phyloP scores from a whole-genome alignment of 23 red algal genomes.

The Gracilaria domingensis region DNA sequence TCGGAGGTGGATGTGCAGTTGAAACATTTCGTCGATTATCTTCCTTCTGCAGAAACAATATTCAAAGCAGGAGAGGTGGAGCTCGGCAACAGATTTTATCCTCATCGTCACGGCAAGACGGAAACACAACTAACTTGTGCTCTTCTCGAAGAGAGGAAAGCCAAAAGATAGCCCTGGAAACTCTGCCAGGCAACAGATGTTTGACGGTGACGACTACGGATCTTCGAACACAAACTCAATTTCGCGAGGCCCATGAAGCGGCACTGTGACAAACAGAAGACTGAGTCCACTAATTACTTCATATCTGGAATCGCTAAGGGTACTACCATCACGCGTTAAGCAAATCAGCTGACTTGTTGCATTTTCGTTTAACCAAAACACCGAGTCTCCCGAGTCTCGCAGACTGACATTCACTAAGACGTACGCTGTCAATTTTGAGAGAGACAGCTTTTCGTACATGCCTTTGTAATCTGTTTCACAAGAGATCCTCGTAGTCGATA shows the following conservation, averaged over 20 bases:
- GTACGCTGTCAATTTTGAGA: neutral
- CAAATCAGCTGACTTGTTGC: neutral
- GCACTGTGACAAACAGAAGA: conserved; percentile 13
- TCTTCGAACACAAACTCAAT: conserved; percentile 24
- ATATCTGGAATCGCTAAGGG: neutral
- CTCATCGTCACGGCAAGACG: conserved; percentile 14
- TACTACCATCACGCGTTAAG: neutral
- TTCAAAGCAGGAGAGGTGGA: conserved; percentile 16
- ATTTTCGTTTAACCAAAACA: conserved; percentile 33
- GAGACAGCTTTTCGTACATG: neutral
- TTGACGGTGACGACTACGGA: neutral
- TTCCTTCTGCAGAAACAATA: conserved; percentile 13
- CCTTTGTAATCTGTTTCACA: neutral
- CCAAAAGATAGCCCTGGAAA: neutral
- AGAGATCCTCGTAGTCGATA: conserved; percentile 18
- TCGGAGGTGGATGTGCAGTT: conserved; percentile 21
- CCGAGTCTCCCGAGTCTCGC: conserved; percentile 11
- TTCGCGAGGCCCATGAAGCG: neutral
- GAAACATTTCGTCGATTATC: conserved; percentile 1
- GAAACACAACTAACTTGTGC: conserved; percentile 20
- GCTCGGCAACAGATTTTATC: conserved; percentile 3
- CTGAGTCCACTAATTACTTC: neutral
- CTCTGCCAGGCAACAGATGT: neutral
- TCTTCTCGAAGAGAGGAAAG: conserved; percentile 15
- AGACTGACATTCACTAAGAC: conserved; percentile 11